Percentiles rank a stretch among this genome's conserved stretches.
These are phyloP conservation scores for Nicotiana undulata DNA, from an alignment of 257 asterid genomes.

Conservation along the genomic window DNA sequence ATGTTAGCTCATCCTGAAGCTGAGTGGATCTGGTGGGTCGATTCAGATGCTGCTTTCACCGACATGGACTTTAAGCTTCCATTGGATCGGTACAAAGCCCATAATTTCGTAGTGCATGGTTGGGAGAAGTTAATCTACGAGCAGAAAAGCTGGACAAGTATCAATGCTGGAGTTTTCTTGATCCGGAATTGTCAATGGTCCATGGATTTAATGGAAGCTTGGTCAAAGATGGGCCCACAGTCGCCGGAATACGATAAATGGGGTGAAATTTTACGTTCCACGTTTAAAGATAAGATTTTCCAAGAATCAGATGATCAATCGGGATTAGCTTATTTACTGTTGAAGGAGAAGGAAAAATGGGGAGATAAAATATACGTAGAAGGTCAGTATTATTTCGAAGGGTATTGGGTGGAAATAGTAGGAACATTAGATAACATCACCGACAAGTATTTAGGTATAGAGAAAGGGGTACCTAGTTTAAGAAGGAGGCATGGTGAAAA, in stretches of 20 bases:
- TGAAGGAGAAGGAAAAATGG: constrained; percentile 69
- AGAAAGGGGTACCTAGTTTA: constrained; percentile 30
- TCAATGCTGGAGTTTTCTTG: constrained; percentile 95
- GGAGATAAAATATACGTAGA: constrained; percentile 65
- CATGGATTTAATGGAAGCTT: constrained; percentile 67
- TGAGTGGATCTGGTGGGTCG: constrained; percentile 99
- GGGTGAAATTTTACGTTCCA: constrained; percentile 48
- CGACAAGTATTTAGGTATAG: constrained; percentile 35
- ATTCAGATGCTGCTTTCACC: constrained; percentile 94
- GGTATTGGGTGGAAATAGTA: constrained; percentile 86
- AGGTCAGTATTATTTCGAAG: constrained; percentile 64
- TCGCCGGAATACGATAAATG: constrained; percentile 56
- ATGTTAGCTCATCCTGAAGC: constrained; percentile 97
- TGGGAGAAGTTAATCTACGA: constrained; percentile 54
- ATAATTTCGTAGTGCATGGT: constrained; percentile 81
- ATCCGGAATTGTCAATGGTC: constrained; percentile 88
- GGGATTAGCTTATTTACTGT: constrained; percentile 49
- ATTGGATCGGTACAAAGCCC: constrained; percentile 46
- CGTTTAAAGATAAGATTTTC: constrained; percentile 59
- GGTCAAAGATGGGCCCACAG: constrained; percentile 98
- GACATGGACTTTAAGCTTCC: constrained; percentile 90
- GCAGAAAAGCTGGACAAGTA: constrained; percentile 76
- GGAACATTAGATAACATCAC: constrained; percentile 53
- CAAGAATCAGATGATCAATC: constrained; percentile 89
- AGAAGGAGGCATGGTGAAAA: constrained; percentile 80